Conservation (phyloP, 129 eudicot genomes). For the Dittrichia graveolens region DNA sequence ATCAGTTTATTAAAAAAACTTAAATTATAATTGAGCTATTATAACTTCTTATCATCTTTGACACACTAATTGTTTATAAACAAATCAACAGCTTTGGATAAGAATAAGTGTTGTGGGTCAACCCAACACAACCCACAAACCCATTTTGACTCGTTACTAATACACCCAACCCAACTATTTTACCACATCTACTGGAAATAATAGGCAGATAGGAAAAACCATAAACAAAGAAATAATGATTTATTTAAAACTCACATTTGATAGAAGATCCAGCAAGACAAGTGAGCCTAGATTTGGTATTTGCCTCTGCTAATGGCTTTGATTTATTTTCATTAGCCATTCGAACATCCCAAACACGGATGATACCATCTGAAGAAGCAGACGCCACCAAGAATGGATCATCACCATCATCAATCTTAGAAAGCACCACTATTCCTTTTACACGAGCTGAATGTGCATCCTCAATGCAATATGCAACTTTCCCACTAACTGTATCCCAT, state of each 20-base stretch:
- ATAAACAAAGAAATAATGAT: background rate
- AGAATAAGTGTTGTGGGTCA: background rate
- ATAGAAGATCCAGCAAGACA: constrained; percentile 97
- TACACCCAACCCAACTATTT: background rate
- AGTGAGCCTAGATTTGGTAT: constrained; percentile 92
- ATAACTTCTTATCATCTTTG: background rate
- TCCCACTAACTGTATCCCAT: constrained; percentile 83
- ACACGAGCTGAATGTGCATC: constrained; percentile 91
- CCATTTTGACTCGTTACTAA: background rate
- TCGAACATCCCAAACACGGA: constrained; percentile 94
- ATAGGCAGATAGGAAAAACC: background rate
- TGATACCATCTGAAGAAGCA: constrained; percentile 94
- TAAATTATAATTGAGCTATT: background rate
- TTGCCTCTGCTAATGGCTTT: constrained; percentile 71
- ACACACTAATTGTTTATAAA: background rate
- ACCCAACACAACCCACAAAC: background rate
- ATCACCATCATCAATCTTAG: constrained; percentile 54
- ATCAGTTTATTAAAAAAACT: background rate
- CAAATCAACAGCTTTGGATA: too few species aligned
- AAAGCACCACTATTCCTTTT: constrained; percentile 84
- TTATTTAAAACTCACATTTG: constrained; percentile 53
- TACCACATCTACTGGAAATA: background rate
- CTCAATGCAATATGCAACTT: constrained; percentile 76
- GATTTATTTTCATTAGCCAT: constrained; percentile 55
- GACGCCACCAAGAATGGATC: constrained; percentile 81